A percentile compares a stretch with the other conserved stretches of the same genome.
Conservation (phyloP, 2,329 filamentous ascomycete species). For the Aspergillus sp. region DNA sequence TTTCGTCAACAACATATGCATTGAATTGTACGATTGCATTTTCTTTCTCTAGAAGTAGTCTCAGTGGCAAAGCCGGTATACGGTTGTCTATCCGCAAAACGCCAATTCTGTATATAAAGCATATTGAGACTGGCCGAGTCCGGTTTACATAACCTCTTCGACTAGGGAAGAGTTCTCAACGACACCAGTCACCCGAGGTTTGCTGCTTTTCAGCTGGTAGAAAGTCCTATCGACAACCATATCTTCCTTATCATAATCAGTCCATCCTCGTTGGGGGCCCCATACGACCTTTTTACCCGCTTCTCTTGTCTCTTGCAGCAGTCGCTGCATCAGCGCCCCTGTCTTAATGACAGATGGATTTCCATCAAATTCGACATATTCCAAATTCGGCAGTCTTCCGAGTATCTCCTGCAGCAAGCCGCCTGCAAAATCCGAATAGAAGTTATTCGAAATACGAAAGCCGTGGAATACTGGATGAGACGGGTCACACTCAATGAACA, state of each 20-base stretch:
- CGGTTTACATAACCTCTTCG: background rate
- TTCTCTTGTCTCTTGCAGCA: constrained; percentile 39
- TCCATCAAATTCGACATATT: constrained; percentile 57
- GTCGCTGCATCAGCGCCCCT: constrained; percentile 51
- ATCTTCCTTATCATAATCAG: constrained; percentile 29
- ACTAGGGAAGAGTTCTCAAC: background rate
- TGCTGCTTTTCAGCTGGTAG: constrained; percentile 10
- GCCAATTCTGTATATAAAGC: background rate
- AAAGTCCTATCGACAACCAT: constrained; percentile 9
- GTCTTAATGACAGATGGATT: constrained; percentile 54
- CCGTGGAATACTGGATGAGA: constrained; percentile 55
- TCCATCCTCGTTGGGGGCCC: constrained; percentile 42
- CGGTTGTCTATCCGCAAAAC: background rate
- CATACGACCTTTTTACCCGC: constrained; percentile 38
- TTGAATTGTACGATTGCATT: background rate
- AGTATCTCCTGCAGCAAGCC: constrained; percentile 51
- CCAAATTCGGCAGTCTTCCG: constrained; percentile 48
- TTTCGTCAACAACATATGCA: background rate
- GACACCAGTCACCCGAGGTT: background rate
- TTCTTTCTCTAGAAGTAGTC: background rate
- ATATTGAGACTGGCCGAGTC: background rate
- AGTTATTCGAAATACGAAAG: constrained; percentile 56
- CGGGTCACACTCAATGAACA: constrained; percentile 60
- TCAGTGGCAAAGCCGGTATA: background rate
- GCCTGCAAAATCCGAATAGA: constrained; percentile 58